phyloP scores from a whole-genome alignment of 139 green algal species.

The Chlorella sorokiniana region DNA sequence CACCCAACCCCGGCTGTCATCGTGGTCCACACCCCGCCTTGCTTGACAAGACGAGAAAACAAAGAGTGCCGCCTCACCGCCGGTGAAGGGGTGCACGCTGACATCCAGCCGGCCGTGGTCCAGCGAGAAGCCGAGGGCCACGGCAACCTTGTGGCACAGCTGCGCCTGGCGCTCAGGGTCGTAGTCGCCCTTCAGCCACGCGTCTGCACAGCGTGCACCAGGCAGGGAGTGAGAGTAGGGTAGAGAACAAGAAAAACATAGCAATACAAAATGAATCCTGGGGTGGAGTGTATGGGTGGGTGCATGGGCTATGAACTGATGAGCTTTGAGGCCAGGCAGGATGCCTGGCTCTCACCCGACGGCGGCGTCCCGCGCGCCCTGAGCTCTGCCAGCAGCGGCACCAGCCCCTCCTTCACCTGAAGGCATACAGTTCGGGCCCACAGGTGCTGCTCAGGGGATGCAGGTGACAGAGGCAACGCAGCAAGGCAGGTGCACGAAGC shows the following conservation, averaged over 20 bases:
- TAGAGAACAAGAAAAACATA: not conserved
- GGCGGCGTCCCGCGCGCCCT: slow-evolving; percentile 49
- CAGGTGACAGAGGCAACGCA: not conserved
- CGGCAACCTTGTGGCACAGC: slow-evolving; percentile 43
- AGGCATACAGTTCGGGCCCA: not conserved
- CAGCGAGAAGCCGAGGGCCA: slow-evolving; percentile 82
- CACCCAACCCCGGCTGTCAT: too few species aligned
- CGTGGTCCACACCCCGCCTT: too few species aligned
- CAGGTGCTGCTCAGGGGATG: too few species aligned
- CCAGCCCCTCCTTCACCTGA: slow-evolving; percentile 69
- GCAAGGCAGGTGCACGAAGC: too few species aligned
- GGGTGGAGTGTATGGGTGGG: not conserved
- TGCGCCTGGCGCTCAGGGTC: slow-evolving; percentile 42
- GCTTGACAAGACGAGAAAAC: too few species aligned
- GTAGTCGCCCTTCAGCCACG: slow-evolving; percentile 58
- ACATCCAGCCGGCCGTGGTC: slow-evolving; percentile 81
- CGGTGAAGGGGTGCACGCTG: slow-evolving; percentile 84
- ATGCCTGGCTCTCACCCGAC: not conserved
- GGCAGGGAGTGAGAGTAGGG: not conserved
- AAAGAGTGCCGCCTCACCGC: slow-evolving; percentile 30
- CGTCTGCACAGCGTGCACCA: slow-evolving; percentile 14
- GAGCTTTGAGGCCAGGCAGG: not conserved
- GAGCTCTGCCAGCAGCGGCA: slow-evolving; percentile 73
- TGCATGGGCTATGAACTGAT: not conserved
- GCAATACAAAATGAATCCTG: too few species aligned